Percentiles rank a stretch among this genome's conserved stretches.
Evolutionary conservation across 2,329 filamentous ascomycete species (phyloP).

Genomic region (Exophiala sp.): DNA sequence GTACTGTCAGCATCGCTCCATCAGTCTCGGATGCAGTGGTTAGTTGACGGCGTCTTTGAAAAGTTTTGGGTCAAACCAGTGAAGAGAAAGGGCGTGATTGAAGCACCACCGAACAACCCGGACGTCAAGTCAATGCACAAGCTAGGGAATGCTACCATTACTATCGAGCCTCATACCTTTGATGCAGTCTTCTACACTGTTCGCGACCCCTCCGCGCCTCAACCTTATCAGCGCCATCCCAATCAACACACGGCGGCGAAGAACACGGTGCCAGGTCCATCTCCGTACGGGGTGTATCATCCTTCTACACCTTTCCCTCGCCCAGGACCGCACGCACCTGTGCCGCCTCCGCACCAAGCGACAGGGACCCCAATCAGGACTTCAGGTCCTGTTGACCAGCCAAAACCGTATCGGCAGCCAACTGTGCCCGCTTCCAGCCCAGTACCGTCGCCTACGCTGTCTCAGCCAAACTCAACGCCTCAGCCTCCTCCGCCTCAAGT

Average conservation of each 20-base stretch:
- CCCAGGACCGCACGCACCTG: constrained; percentile 26
- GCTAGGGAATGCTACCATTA: constrained; percentile 53
- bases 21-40: constrained; percentile 54
- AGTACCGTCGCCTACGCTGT: background rate
- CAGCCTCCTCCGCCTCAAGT: background rate
- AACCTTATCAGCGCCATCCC: constrained; percentile 25
- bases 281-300: constrained; percentile 33
- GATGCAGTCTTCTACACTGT: constrained; percentile 53
- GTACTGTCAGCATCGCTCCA: constrained; percentile 54
- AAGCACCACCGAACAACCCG: constrained; percentile 43
- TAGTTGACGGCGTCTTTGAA: constrained; percentile 49
- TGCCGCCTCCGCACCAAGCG: constrained; percentile 25
- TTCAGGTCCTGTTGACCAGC: background rate
- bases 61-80: constrained; percentile 55
- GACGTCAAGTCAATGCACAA: constrained; percentile 50
- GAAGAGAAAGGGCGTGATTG: constrained; percentile 48
- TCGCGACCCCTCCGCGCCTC: constrained; percentile 43
- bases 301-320: constrained; percentile 39
- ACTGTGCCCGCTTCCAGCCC: background rate
- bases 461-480: background rate
- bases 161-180: constrained; percentile 59
- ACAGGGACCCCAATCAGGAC: too few relatives aligned
- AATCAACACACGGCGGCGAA: constrained; percentile 21
- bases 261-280: constrained; percentile 15
- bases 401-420: background rate